Evolutionary conservation across 139 green algal genomes (phyloP).

Genomic region (Chlorella vulgaris): DNA sequence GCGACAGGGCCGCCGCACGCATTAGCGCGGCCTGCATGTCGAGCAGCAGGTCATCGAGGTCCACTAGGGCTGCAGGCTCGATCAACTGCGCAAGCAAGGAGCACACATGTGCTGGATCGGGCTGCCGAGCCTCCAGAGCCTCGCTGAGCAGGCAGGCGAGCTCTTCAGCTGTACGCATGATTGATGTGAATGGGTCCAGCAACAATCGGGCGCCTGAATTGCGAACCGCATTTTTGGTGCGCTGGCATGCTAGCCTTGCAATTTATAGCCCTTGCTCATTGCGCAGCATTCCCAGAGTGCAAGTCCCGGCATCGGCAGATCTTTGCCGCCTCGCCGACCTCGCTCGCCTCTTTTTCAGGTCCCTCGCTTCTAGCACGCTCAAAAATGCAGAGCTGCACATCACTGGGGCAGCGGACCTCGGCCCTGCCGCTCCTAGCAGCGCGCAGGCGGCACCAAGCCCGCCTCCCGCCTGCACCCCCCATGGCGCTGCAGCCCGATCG

Average conservation of each 20-base stretch:
- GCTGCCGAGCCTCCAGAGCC: background rate
- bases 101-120: background rate
- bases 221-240: too few species aligned
- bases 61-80: background rate
- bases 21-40: background rate
- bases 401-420: background rate
- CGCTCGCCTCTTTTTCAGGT: too few species aligned
- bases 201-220: too few species aligned
- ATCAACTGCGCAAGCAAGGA: background rate
- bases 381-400: background rate
- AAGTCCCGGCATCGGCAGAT: too few species aligned
- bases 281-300: too few species aligned
- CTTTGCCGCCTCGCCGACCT: too few species aligned
- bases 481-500: constrained; percentile 12
- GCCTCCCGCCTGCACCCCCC: background rate
- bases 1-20: background rate
- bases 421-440: background rate
- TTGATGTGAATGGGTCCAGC: background rate
- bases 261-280: too few species aligned
- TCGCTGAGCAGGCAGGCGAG: background rate
- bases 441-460: background rate
- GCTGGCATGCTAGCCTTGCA: too few species aligned
- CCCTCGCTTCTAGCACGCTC: too few species aligned
- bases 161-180: background rate
- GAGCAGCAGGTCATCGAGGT: constrained; percentile 15